Base-by-base conservation (phyloP, 768 basidiomycete genomes). In the Lentinula boryana region DNA sequence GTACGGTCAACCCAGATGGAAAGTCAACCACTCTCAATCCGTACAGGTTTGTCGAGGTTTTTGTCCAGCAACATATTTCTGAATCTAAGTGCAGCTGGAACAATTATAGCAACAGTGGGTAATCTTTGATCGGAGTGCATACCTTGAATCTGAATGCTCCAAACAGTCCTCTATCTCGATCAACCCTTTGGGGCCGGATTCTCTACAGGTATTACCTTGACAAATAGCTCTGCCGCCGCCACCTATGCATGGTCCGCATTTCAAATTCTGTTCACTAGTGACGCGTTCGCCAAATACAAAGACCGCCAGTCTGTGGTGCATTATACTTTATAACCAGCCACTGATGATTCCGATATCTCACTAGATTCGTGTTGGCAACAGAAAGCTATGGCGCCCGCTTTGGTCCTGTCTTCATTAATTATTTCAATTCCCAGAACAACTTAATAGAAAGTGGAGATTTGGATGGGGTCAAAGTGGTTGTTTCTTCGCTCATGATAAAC, bases 381-480 rank as follows among this genome's bases (percentile, higher is more conserved):
- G 79, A 81, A 66, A 79, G 78, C 56, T 81, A 78, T 56, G 80
- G 80, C 18, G 76, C 76, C 9, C 78, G 78, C 55, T 80, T 76
- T 60, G 80, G 72, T 1, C 80, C 80, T 2, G 70, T 70, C 41
- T 80, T 81, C 56, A 78, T 78, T 58, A 74, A 74, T 3, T 78
- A 74, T 63, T 80, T 81, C 64, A 71, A 78, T 9, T 66, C 77
- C 55, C 79, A 81, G 66, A 81, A 79, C 36, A 65, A 66, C 0
- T 64, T 74, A 53, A 79, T 80, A 56, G 61, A 68, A 13, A 65
- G 66, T 4, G 74, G 74, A 23, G 54, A 61, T 1, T 58, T 78
- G 35, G 27, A 72, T 32, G 80, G 72, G 1, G 73, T 75, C 59
- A 69, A 68, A 35, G 64, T 81, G 51, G 44, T 69, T 8, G 76